phyloP scores from a whole-genome alignment of 23 red algal species.

The Chondrus crispus region DNA sequence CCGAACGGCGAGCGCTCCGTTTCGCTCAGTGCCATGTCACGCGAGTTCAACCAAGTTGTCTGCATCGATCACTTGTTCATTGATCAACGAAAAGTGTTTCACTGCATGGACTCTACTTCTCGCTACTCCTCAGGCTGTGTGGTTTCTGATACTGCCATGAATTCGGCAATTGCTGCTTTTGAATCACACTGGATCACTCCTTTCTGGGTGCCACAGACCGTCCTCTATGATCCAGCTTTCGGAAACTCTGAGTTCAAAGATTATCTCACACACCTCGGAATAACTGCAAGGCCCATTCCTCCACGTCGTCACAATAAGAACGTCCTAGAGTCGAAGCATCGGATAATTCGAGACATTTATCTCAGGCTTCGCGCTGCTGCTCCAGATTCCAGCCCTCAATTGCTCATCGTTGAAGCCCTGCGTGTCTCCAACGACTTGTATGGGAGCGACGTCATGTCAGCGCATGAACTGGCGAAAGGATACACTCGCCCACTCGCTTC shows the following conservation, averaged over 20 bases:
- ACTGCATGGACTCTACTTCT: neutral
- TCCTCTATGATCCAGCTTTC: neutral
- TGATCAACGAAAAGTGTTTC: neutral
- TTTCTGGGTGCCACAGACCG: neutral
- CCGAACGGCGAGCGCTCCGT: neutral
- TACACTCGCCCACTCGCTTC: neutral
- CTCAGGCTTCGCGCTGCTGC: neutral
- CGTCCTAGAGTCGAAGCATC: conserved; percentile 22
- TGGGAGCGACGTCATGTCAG: neutral
- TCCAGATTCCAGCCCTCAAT: neutral
- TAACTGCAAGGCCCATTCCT: neutral
- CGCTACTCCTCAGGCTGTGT: neutral
- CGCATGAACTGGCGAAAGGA: conserved; percentile 22
- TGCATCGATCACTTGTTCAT: neutral
- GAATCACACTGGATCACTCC: neutral
- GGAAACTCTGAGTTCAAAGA: neutral
- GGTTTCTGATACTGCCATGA: neutral
- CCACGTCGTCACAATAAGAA: conserved; percentile 28
- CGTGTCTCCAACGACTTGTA: conserved; percentile 17
- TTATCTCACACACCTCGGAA: neutral
- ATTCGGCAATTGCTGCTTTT: neutral
- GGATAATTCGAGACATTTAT: neutral
- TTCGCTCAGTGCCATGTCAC: neutral
- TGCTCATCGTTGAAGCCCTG: neutral
- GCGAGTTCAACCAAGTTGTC: neutral